Evolutionary conservation across 2,329 filamentous ascomycete genomes (phyloP).

Genomic region (Lasiodiplodia theobromae): DNA sequence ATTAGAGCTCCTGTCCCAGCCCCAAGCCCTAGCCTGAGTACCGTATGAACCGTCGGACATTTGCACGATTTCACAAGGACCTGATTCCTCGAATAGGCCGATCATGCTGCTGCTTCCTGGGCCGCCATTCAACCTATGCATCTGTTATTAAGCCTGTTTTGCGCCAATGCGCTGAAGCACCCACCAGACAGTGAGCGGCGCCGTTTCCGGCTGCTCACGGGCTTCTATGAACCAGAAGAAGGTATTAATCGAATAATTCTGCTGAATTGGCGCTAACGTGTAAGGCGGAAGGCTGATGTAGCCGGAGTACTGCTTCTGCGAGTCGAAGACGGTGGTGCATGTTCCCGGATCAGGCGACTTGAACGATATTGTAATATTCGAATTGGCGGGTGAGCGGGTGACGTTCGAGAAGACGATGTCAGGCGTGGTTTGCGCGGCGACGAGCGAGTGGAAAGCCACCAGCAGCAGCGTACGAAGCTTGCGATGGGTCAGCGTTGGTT

Average conservation of each 20-base stretch:
- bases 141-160: constrained; percentile 53
- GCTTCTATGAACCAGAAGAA: constrained; percentile 73
- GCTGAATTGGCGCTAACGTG: constrained; percentile 54
- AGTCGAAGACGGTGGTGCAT: constrained; percentile 69
- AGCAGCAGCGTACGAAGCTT: constrained; percentile 18
- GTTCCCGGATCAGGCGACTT: constrained; percentile 66
- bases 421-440: constrained; percentile 50
- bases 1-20: constrained; percentile 69
- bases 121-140: constrained; percentile 71
- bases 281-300: constrained; percentile 69
- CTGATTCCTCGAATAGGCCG: constrained; percentile 68
- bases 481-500: neutral
- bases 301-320: constrained; percentile 74
- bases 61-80: constrained; percentile 55
- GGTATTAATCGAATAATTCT: constrained; percentile 66
- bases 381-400: constrained; percentile 68
- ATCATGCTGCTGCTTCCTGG: constrained; percentile 71
- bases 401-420: constrained; percentile 56
- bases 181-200: constrained; percentile 62
- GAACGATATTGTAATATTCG: constrained; percentile 71
- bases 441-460: constrained; percentile 30
- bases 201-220: constrained; percentile 57
- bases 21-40: constrained; percentile 67
- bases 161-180: neutral
- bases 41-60: constrained; percentile 56